phyloP scores from a whole-genome alignment of 1,139 yeast genomes.

The Saccharomyces hybrid region DNA sequence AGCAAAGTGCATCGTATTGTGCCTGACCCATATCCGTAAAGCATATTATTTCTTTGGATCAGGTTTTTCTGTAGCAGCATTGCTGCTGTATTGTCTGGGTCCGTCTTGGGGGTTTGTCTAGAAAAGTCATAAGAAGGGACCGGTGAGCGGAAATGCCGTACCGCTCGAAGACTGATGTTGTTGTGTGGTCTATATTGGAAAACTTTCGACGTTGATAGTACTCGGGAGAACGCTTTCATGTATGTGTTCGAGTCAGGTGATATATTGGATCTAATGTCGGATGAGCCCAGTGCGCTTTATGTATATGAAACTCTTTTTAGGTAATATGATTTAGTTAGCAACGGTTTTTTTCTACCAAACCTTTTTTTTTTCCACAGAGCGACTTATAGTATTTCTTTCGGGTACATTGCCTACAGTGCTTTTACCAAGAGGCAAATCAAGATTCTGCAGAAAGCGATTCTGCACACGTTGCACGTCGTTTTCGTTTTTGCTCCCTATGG shows the following conservation, averaged over 20 bases:
- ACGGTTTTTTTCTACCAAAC: not conserved
- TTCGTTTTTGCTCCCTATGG: too few species aligned
- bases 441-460: not conserved
- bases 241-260: too few species aligned
- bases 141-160: not conserved
- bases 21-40: slow-evolving; percentile 29
- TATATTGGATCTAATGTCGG: too few species aligned
- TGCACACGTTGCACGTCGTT: too few species aligned
- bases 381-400: not conserved
- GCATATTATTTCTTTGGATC: slow-evolving; percentile 32
- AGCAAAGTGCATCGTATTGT: slow-evolving; percentile 50
- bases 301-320: not conserved
- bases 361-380: not conserved
- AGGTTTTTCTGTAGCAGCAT: slow-evolving; percentile 34
- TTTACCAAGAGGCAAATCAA: not conserved
- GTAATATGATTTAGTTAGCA: too few species aligned
- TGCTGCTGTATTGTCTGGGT: slow-evolving; percentile 18
- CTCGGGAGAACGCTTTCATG: not conserved
- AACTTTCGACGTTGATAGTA: not conserved
- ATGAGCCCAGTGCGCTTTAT: too few species aligned
- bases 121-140: not conserved
- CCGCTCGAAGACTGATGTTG: not conserved
- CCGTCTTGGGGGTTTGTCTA: not conserved
- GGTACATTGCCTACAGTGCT: not conserved
- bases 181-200: not conserved